Evolutionary conservation across 2,329 filamentous ascomycete species (phyloP).

Genomic region (Drechslerella coelobrocha): DNA sequence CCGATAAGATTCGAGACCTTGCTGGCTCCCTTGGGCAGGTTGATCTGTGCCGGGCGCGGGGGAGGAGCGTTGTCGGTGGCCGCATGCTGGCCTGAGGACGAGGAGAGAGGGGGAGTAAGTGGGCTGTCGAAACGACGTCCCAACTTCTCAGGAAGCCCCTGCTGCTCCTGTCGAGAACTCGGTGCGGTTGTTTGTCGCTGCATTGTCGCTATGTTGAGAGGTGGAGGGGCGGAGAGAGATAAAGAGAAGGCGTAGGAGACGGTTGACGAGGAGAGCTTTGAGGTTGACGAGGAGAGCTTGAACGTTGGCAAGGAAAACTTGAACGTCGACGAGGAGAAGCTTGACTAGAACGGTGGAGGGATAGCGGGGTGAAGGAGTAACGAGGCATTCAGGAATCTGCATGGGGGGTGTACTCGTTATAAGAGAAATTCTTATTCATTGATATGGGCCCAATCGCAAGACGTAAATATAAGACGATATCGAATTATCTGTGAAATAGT

Average conservation of each 20-base stretch:
- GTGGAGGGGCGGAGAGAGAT: not conserved
- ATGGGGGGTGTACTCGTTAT: slow-evolving; percentile 12
- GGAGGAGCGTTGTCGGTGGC: not conserved
- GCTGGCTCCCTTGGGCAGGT: slow-evolving; percentile 16
- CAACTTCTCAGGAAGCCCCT: not conserved
- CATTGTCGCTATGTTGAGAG: not conserved
- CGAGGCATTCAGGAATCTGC: not conserved
- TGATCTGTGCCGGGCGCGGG: slow-evolving; percentile 10
- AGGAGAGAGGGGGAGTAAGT: slow-evolving; percentile 9
- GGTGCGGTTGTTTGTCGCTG: not conserved
- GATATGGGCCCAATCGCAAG: not conserved
- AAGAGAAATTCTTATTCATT: not conserved
- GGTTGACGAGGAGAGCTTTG: slow-evolving; percentile 3
- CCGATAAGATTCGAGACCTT: slow-evolving; percentile 32
- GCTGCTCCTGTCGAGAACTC: slow-evolving; percentile 4
- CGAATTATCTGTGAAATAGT: slow-evolving; percentile 14
- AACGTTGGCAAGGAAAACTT: too few species aligned
- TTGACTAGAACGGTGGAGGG: too few species aligned
- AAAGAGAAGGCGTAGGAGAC: not conserved
- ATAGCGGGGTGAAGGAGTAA: not conserved
- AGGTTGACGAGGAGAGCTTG: too few species aligned
- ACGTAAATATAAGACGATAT: slow-evolving; percentile 29
- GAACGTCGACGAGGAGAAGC: too few species aligned
- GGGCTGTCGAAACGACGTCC: not conserved
- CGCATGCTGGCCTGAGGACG: slow-evolving; percentile 9